Evolutionary conservation across 1,139 yeast species (phyloP).

Genomic region (Casaregolazyma lundiana): DNA sequence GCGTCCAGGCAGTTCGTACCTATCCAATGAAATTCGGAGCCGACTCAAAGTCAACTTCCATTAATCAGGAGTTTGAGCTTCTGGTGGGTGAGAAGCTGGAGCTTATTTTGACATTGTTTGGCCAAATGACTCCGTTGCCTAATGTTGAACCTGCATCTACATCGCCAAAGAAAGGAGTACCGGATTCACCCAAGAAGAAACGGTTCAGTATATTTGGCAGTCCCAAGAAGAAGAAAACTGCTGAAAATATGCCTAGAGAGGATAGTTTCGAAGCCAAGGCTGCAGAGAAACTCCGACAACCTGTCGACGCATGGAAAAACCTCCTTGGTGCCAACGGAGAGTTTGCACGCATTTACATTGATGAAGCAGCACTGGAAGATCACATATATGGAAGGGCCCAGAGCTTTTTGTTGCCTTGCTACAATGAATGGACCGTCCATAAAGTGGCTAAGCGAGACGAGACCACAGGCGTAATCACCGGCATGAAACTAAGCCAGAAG

Average conservation of each 20-base stretch:
- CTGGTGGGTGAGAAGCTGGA: slow-evolving; percentile 60
- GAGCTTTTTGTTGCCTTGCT: slow-evolving; percentile 55
- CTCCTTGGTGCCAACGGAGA: slow-evolving; percentile 79
- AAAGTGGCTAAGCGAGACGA: slow-evolving; percentile 9
- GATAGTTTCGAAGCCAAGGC: too few relatives aligned
- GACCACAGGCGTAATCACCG: slow-evolving; percentile 5
- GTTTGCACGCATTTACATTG: slow-evolving; percentile 73
- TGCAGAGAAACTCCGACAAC: too few relatives aligned
- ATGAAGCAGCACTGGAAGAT: slow-evolving; percentile 57
- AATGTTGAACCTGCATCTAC: background rate
- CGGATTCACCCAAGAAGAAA: slow-evolving; percentile 17
- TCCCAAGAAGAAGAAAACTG: slow-evolving; percentile 19
- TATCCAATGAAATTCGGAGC: slow-evolving; percentile 49
- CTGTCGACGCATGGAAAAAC: slow-evolving; percentile 31
- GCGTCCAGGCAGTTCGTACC: slow-evolving; percentile 78
- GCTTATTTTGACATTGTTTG: slow-evolving; percentile 65
- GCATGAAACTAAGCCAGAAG: slow-evolving; percentile 20
- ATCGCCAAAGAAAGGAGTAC: slow-evolving; percentile 10
- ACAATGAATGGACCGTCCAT: slow-evolving; percentile 67
- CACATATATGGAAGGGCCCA: slow-evolving; percentile 53
- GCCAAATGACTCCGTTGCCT: slow-evolving; percentile 23
- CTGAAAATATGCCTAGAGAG: background rate
- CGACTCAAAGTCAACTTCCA: slow-evolving; percentile 31
- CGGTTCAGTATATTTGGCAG: slow-evolving; percentile 17
- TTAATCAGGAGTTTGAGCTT: slow-evolving; percentile 80